Evolutionary conservation across 345 rosid genomes (phyloP).

Genomic region (Turnera subulata): DNA sequence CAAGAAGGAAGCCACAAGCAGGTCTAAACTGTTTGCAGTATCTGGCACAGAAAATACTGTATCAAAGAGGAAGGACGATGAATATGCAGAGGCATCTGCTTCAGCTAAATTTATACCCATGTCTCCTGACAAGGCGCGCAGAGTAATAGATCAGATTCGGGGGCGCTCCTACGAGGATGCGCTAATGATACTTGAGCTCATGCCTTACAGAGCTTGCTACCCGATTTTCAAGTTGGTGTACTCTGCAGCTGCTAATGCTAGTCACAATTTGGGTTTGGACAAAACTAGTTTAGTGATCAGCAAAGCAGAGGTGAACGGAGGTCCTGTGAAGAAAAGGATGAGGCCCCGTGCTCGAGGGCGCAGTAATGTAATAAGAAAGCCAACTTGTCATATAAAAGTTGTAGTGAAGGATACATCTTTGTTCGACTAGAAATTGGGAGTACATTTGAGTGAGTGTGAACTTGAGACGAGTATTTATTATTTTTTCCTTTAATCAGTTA

Average conservation of each 20-base stretch:
- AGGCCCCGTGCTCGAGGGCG: not conserved
- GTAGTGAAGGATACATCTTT: too few relatives aligned
- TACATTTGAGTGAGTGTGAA: too few relatives aligned
- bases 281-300: not conserved
- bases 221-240: constrained; percentile 7
- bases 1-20: too few relatives aligned
- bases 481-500: too few relatives aligned
- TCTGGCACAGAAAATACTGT: too few relatives aligned
- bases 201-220: constrained; percentile 1
- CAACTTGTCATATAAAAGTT: not conserved
- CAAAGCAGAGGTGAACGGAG: not conserved
- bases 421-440: not conserved
- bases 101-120: not conserved
- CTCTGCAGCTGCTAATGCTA: not conserved
- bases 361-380: not conserved
- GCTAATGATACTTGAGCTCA: constrained; percentile 5
- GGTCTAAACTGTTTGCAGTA: too few relatives aligned
- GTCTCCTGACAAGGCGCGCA: not conserved
- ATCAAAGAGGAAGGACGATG: too few relatives aligned
- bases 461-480: too few relatives aligned
- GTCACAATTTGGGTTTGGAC: not conserved
- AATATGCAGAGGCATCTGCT: not conserved
- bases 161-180: constrained; percentile 4
- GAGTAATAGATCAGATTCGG: not conserved
- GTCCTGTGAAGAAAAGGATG: not conserved